Evolutionary conservation across 2,329 filamentous ascomycete species (phyloP).

Genomic region (Fusarium globosum): DNA sequence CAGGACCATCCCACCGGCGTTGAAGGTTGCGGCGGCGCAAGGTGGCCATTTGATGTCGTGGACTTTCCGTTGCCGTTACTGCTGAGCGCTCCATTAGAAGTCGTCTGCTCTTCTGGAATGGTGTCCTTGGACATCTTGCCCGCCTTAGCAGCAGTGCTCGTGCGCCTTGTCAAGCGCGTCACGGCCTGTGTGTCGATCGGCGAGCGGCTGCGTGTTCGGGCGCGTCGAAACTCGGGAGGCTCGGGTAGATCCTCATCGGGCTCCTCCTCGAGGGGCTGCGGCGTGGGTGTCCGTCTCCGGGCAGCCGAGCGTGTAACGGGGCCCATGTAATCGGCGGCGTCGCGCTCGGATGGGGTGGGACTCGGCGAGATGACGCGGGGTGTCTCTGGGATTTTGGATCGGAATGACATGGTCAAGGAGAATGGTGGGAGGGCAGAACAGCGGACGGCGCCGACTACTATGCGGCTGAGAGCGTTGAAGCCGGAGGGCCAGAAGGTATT

Average conservation of each 20-base stretch:
- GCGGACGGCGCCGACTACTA: slow-evolving; percentile 67
- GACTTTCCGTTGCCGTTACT: slow-evolving; percentile 50
- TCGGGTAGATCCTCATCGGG: slow-evolving; percentile 61
- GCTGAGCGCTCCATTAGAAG: slow-evolving; percentile 48
- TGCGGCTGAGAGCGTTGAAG: slow-evolving; percentile 60
- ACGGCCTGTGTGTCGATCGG: slow-evolving; percentile 66
- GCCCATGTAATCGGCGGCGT: slow-evolving; percentile 66
- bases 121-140: slow-evolving; percentile 41
- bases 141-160: slow-evolving; percentile 49
- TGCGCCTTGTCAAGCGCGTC: slow-evolving; percentile 64
- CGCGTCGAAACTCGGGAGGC: slow-evolving; percentile 64
- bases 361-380: slow-evolving; percentile 92
- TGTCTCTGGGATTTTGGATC: slow-evolving; percentile 74
- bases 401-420: slow-evolving; percentile 63
- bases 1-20: slow-evolving; percentile 76
- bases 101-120: slow-evolving; percentile 39
- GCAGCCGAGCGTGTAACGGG: slow-evolving; percentile 82
- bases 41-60: slow-evolving; percentile 67
- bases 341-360: slow-evolving; percentile 65
- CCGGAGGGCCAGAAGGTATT: slow-evolving; percentile 58
- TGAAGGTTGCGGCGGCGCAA: slow-evolving; percentile 73
- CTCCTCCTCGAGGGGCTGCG: slow-evolving; percentile 70
- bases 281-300: slow-evolving; percentile 64
- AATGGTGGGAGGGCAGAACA: slow-evolving; percentile 71
- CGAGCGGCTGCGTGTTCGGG: slow-evolving; percentile 78